These are phyloP conservation scores for Calcarisporium arbuscula DNA, from an alignment of 2,329 filamentous ascomycete genomes.

Conservation along the genomic window DNA sequence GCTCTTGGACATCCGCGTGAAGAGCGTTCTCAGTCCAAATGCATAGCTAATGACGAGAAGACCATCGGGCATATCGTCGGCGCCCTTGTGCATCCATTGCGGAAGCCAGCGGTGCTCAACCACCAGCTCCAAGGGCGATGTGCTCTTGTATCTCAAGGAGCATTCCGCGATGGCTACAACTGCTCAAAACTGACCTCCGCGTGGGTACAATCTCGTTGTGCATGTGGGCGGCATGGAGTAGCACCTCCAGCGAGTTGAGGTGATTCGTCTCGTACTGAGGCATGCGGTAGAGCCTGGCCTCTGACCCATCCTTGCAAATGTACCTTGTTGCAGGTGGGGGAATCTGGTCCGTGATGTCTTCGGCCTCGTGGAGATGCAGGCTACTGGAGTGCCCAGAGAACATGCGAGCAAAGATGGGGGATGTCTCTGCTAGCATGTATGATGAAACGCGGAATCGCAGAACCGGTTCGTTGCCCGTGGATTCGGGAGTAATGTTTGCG, in stretches of 20 bases:
- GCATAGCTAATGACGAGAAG: constrained; percentile 47
- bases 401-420: constrained; percentile 45
- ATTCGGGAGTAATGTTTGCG: constrained; percentile 31
- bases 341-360: constrained; percentile 27
- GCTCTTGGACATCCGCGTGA: constrained; percentile 42
- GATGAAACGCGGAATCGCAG: constrained; percentile 47
- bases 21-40: constrained; percentile 43
- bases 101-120: constrained; percentile 48
- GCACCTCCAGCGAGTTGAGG: constrained; percentile 33
- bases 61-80: constrained; percentile 42
- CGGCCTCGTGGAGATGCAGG: constrained; percentile 27
- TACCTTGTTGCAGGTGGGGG: constrained; percentile 29
- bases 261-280: constrained; percentile 42
- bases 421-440: constrained; percentile 42
- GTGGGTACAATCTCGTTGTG: constrained; percentile 40
- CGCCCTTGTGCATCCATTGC: constrained; percentile 41
- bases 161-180: constrained; percentile 45
- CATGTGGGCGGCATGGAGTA: constrained; percentile 47
- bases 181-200: constrained; percentile 39
- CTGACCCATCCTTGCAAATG: constrained; percentile 35
- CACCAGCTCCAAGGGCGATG: constrained; percentile 41
- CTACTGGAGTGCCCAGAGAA: constrained; percentile 28
- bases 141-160: constrained; percentile 44
- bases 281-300: constrained; percentile 45
- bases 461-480: constrained; percentile 27